A percentile compares a stretch with the other conserved stretches of the same genome.
These are phyloP conservation scores for Boechera stricta DNA, from an alignment of 345 rosid species.

Conservation along the genomic window DNA sequence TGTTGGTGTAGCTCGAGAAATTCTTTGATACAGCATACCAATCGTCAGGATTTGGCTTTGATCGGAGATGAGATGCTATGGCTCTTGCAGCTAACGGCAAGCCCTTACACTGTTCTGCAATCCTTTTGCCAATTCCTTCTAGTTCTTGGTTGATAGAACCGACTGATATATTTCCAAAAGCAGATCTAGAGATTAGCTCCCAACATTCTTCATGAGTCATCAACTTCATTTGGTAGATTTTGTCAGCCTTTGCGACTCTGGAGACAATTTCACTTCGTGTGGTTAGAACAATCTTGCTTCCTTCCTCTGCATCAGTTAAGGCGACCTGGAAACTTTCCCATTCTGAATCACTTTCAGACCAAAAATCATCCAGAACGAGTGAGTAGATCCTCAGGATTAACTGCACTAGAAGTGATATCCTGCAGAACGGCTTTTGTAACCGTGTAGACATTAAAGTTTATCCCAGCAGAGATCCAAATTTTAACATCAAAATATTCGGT, in stretches of 20 bases:
- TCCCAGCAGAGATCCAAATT: conserved; percentile 45
- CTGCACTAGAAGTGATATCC: conserved; percentile 35
- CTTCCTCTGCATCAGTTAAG: conserved; percentile 40
- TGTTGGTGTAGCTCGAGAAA: conserved; percentile 27
- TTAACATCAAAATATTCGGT: conserved; percentile 34
- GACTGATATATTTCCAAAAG: conserved; percentile 37
- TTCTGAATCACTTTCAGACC: conserved; percentile 46
- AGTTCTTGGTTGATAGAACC: conserved; percentile 38
- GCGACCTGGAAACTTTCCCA: conserved; percentile 48
- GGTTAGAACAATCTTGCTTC: conserved; percentile 56
- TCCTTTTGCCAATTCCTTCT: conserved; percentile 45
- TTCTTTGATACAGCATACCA: conserved; percentile 46
- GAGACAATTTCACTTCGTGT: conserved; percentile 49
- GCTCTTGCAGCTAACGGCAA: conserved; percentile 54
- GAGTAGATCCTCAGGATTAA: conserved; percentile 42
- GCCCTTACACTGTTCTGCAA: conserved; percentile 50
- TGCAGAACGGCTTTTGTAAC: conserved; percentile 46
- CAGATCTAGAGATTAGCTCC: conserved; percentile 42
- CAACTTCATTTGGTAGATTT: conserved; percentile 30
- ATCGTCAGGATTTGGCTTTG: conserved; percentile 21
- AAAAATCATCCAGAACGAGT: conserved; percentile 51
- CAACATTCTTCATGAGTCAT: conserved; percentile 50
- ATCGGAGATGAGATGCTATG: conserved; percentile 43
- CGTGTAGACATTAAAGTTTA: conserved; percentile 35
- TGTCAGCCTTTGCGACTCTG: conserved; percentile 35